phyloP scores from a whole-genome alignment of 257 asterid genomes.

The Avicennia marina region DNA sequence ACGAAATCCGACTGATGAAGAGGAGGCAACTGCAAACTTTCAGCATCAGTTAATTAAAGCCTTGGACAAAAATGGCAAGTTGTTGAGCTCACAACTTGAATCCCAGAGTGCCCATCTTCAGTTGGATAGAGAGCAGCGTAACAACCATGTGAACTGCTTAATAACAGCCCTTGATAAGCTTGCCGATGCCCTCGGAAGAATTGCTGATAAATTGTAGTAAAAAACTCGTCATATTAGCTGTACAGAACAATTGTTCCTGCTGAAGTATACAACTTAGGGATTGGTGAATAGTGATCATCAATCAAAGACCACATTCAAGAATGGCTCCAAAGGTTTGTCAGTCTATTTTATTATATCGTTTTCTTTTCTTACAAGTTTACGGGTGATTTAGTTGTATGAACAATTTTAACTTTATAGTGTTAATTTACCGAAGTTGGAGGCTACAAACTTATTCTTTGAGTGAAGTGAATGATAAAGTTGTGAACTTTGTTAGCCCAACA shows the following conservation, averaged over 20 bases:
- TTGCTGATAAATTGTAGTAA: slow-evolving; percentile 79
- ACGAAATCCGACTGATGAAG: slow-evolving; percentile 39
- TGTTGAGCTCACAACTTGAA: slow-evolving; percentile 67
- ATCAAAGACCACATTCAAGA: slow-evolving; percentile 15
- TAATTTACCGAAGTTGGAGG: too few relatives aligned
- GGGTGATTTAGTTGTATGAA: too few relatives aligned
- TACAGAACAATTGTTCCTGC: slow-evolving; percentile 24
- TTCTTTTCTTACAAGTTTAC: too few relatives aligned
- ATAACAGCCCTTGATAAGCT: slow-evolving; percentile 66
- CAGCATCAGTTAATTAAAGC: slow-evolving; percentile 49
- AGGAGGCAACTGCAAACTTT: slow-evolving; percentile 33
- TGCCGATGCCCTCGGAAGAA: slow-evolving; percentile 79
- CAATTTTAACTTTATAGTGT: too few relatives aligned
- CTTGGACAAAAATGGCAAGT: slow-evolving; percentile 63
- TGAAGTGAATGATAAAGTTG: too few relatives aligned
- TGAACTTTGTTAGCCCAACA: too few relatives aligned
- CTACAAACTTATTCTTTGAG: too few relatives aligned
- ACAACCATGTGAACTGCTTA: slow-evolving; percentile 54
- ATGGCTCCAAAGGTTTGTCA: too few relatives aligned
- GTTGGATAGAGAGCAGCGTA: slow-evolving; percentile 75
- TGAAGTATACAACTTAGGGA: slow-evolving; percentile 4
- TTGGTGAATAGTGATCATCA: slow-evolving; percentile 17
- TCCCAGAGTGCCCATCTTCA: slow-evolving; percentile 56
- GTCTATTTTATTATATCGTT: too few relatives aligned
- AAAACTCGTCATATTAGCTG: too few relatives aligned